A percentile compares a stretch with the other conserved stretches of the same genome.
Evolutionary conservation across 192 early-diverging fungal species (phyloP).

Genomic region (Backusella tuberculispora): DNA sequence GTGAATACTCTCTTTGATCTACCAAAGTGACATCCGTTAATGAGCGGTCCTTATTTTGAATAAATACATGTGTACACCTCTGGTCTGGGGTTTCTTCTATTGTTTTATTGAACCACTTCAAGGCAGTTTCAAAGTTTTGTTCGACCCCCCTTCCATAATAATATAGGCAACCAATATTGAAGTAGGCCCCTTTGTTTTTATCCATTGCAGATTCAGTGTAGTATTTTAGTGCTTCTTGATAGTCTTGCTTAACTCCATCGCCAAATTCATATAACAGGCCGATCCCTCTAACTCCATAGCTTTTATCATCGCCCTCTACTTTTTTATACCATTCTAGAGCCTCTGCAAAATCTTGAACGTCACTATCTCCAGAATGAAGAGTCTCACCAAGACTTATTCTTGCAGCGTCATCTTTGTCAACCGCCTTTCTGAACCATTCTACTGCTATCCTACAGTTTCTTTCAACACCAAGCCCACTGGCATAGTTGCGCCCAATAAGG

Average conservation of each 20-base stretch:
- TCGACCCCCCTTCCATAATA: not conserved
- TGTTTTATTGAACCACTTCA: conserved; percentile 6
- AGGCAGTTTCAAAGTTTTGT: not conserved
- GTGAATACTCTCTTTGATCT: not conserved
- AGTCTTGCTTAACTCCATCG: not conserved
- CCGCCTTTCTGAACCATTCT: not conserved
- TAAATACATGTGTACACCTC: not conserved
- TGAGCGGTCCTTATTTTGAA: not conserved
- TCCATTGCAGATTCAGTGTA: not conserved
- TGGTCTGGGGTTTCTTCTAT: not conserved
- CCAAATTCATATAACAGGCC: not conserved
- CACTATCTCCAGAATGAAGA: not conserved
- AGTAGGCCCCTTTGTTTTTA: not conserved
- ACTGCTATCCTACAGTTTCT: not conserved
- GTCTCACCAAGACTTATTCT: conserved; percentile 6
- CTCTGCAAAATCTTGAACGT: not conserved
- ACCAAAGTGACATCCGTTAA: not conserved
- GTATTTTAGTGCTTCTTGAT: not conserved
- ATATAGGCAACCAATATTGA: not conserved
- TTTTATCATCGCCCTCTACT: conserved; percentile 1
- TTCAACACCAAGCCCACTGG: not conserved
- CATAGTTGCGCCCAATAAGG: not conserved
- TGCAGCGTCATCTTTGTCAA: conserved; percentile 2
- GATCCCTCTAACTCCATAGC: not conserved
- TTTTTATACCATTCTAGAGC: conserved; percentile 4